These are phyloP conservation scores for Malus sylvestris DNA, from an alignment of 306 rosid species.

Conservation along the genomic window DNA sequence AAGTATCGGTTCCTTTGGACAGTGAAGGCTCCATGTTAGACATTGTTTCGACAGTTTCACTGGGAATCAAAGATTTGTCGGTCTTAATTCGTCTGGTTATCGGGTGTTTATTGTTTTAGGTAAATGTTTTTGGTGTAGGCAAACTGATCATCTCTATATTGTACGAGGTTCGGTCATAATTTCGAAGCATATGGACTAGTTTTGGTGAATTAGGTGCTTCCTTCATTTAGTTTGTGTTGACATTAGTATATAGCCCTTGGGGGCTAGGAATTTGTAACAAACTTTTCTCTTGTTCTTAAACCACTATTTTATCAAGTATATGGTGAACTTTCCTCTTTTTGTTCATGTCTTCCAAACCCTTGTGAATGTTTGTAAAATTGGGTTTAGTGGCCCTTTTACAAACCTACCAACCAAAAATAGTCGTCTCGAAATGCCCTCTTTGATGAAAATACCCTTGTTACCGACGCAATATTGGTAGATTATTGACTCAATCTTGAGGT, in stretches of 20 bases:
- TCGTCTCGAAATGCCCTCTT: too few relatives aligned
- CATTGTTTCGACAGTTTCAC: constrained; percentile 17
- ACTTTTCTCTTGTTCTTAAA: neutral
- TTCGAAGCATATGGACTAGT: neutral
- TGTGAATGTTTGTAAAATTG: too few relatives aligned
- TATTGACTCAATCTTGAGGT: too few relatives aligned
- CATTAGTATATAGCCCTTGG: neutral
- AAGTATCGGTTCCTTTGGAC: constrained; percentile 12
- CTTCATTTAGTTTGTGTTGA: neutral
- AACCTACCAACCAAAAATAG: too few relatives aligned
- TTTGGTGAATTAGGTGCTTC: neutral
- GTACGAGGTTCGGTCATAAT: neutral
- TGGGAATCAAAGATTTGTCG: constrained; percentile 5
- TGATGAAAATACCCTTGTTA: too few relatives aligned
- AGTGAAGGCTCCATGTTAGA: constrained; percentile 12
- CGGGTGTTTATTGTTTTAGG: constrained; percentile 5
- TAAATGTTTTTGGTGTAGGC: constrained; percentile 4
- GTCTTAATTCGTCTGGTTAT: constrained; percentile 3
- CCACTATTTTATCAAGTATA: neutral
- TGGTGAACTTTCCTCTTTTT: neutral
- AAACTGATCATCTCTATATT: constrained; percentile 12
- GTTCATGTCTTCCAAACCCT: too few relatives aligned
- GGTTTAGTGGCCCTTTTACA: too few relatives aligned
- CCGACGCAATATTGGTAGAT: too few relatives aligned
- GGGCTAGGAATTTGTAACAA: neutral